Conservation (phyloP, 2,329 filamentous ascomycete genomes). For the Harringtonia aguacate region DNA sequence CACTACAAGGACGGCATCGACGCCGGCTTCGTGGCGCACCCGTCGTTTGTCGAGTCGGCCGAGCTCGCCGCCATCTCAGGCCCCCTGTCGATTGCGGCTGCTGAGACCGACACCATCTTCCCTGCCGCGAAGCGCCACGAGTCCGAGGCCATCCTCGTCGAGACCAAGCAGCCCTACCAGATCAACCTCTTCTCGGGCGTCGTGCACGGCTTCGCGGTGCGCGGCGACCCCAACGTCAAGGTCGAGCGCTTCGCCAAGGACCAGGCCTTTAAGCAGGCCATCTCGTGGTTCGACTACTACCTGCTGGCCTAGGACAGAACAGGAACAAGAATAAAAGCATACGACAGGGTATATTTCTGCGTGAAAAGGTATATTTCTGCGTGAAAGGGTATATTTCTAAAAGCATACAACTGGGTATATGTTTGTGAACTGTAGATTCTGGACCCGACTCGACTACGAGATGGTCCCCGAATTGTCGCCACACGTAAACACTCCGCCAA, state of each 20-base stretch:
- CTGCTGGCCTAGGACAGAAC: no score
- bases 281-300: constrained; percentile 57
- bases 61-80: constrained; percentile 57
- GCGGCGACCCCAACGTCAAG: constrained; percentile 49
- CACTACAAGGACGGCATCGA: constrained; percentile 55
- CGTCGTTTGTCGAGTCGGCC: constrained; percentile 59
- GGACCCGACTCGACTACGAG: no score
- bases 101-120: constrained; percentile 57
- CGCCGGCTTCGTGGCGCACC: constrained; percentile 65
- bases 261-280: constrained; percentile 67
- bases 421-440: no score
- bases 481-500: constrained; percentile 1
- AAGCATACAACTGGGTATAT: no score
- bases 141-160: constrained; percentile 51
- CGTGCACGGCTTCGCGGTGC: constrained; percentile 64
- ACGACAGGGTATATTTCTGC: no score
- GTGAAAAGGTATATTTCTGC: no score
- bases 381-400: no score
- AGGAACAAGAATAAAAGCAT: no score
- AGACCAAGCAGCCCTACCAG: constrained; percentile 55
- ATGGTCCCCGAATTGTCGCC: constrained; percentile 3
- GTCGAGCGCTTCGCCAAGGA: constrained; percentile 62
- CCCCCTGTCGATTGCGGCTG: constrained; percentile 56
- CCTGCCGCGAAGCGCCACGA: constrained; percentile 51
- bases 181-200: constrained; percentile 66